Evolutionary conservation across 257 asterid species (phyloP), one percentile per base, ranked within the genome.

Genomic region (Handroanthus guayacan): DNA sequence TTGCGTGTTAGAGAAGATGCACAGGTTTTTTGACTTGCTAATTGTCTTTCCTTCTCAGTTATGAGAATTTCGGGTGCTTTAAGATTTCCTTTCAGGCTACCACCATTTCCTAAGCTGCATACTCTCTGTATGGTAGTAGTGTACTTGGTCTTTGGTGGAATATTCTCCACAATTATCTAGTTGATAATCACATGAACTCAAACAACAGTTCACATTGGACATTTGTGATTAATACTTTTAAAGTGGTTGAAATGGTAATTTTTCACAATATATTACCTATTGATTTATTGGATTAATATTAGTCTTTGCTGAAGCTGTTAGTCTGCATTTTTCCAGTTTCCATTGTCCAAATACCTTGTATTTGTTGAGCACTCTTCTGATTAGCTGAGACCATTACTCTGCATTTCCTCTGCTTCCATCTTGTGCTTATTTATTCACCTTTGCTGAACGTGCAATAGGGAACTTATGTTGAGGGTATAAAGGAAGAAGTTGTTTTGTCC

Each of bases 401-500:
- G 50, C 39, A 54, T 18, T 45, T 67, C 44, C 31, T 41, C 16
- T 48, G 39, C 39, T 67, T 66, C 20, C 76, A 62, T 50, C 63
- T 54, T 71, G 43, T 69, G 39, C 71, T 18, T 67, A 31, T 67
- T 75, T 71, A 41, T 77, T 74, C 55, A 11, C 36, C 60, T 75
- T 78, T 80, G 72, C 76, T 69, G 50, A 72, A 74, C 80, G 75
- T 80, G 74, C 60, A 18, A 41, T 78, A 95, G 99, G 99, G 99
- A 54, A 95, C 99, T 72, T 95, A 95, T 80, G 98, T 95, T 75
- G 99, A 95, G 86, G 99, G 99, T 69, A 90, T 95, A 67, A 95
- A 95, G 86, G 99, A 95, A 84, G 99, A 95, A 84, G 97, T 95
- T 74, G 99, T 95, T 62, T 83, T 95, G 86, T 95, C 99, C 71